A percentile compares a stretch with the other conserved stretches of the same genome.
phyloP scores from a whole-genome alignment of 768 basidiomycete species.

The Kwoniella sp. region DNA sequence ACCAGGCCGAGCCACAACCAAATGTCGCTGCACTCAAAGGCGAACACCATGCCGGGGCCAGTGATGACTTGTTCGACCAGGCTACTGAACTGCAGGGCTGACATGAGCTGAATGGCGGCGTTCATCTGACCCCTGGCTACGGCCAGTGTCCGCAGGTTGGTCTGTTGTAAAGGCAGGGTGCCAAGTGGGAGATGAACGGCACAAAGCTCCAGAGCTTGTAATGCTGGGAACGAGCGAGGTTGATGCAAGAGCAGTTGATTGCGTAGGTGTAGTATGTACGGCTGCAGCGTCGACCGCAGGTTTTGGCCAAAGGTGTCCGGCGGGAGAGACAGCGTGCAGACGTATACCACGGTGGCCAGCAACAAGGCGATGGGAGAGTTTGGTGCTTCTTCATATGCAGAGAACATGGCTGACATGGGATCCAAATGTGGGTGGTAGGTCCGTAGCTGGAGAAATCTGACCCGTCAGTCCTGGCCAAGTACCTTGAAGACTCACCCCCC shows the following conservation, averaged over 20 bases:
- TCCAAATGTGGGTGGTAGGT: constrained; percentile 36
- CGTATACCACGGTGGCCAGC: constrained; percentile 24
- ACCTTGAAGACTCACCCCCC: constrained; percentile 26
- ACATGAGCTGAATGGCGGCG: background rate
- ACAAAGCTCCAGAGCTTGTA: constrained; percentile 32
- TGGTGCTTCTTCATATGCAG: background rate
- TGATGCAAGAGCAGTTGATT: constrained; percentile 20
- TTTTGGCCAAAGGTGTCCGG: background rate
- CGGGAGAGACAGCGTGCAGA: constrained; percentile 27
- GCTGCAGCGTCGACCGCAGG: constrained; percentile 9
- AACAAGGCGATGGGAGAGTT: constrained; percentile 7
- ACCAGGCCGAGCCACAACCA: constrained; percentile 21
- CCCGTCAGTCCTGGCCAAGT: background rate
- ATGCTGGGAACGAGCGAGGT: constrained; percentile 11
- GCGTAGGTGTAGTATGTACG: constrained; percentile 19
- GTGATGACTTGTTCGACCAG: constrained; percentile 10
- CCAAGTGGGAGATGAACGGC: constrained; percentile 33
- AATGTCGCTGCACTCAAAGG: constrained; percentile 16
- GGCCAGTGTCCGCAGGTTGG: constrained; percentile 16
- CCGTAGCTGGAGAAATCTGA: constrained; percentile 24
- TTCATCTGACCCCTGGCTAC: constrained; percentile 30
- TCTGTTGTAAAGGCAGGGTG: constrained; percentile 19
- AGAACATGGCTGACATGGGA: constrained; percentile 13
- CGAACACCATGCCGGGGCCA: background rate
- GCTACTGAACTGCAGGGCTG: constrained; percentile 4